Evolutionary conservation across 2,329 filamentous ascomycete genomes (phyloP).

Genomic region (Hypoxylon sp.): DNA sequence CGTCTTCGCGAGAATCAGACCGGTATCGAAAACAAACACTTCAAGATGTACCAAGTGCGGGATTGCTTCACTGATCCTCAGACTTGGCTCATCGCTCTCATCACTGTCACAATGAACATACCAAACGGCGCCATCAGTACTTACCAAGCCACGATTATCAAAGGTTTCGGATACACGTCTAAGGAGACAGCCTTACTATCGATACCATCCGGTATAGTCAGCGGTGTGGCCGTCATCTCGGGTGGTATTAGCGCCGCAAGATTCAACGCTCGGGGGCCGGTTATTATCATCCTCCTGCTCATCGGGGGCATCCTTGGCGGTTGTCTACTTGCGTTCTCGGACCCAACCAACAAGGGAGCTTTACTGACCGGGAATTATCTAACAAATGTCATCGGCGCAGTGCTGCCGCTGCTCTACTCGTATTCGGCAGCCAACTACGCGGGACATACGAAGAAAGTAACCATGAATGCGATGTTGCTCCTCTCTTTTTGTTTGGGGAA

Average conservation of each 20-base stretch:
- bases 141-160: constrained; percentile 60
- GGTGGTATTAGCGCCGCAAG: constrained; percentile 58
- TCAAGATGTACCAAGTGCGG: constrained; percentile 46
- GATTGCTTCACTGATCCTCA: constrained; percentile 50
- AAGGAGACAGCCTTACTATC: constrained; percentile 61
- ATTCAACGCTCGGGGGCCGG: constrained; percentile 58
- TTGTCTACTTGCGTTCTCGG: constrained; percentile 58
- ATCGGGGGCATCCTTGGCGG: constrained; percentile 64
- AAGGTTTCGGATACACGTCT: constrained; percentile 60
- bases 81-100: constrained; percentile 47
- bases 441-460: constrained; percentile 69
- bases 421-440: constrained; percentile 57
- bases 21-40: constrained; percentile 51
- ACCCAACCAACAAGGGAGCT: constrained; percentile 56
- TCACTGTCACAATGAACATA: constrained; percentile 46
- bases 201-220: constrained; percentile 60
- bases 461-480: constrained; percentile 63
- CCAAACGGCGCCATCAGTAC: constrained; percentile 60
- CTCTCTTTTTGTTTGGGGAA: constrained; percentile 60
- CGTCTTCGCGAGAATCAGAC: constrained; percentile 50
- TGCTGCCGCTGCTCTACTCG: constrained; percentile 59
- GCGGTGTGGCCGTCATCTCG: constrained; percentile 58
- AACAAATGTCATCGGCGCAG: constrained; percentile 60
- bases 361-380: constrained; percentile 62
- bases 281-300: constrained; percentile 59